These are phyloP conservation scores for Suillus placidus DNA, from an alignment of 768 basidiomycete species.

Conservation along the genomic window DNA sequence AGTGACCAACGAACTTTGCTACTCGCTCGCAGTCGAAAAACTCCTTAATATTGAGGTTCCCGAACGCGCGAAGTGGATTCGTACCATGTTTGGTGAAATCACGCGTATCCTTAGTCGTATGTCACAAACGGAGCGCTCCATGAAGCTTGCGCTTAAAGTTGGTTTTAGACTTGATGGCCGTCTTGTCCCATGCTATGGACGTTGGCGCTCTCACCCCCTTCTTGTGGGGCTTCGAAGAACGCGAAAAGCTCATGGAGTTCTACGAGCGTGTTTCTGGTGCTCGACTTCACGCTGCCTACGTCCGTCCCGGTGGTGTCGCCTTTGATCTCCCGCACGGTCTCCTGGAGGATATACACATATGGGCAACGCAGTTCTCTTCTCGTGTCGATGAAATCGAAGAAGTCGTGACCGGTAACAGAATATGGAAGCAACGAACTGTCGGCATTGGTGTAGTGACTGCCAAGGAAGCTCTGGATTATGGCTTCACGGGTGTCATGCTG, in stretches of 20 bases:
- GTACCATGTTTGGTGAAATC: constrained; percentile 95
- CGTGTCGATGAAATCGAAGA: constrained; percentile 98
- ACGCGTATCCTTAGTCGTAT: constrained; percentile 92
- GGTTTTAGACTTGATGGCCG: constrained; percentile 85
- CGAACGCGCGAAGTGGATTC: constrained; percentile 97
- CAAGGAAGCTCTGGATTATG: constrained; percentile 88
- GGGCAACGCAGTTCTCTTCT: constrained; percentile 92
- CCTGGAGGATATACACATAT: constrained; percentile 97
- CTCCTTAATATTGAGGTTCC: constrained; percentile 96
- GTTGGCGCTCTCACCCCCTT: constrained; percentile 98
- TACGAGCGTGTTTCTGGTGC: constrained; percentile 99
- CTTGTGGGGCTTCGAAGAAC: constrained; percentile 99
- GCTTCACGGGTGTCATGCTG: constrained; percentile 97
- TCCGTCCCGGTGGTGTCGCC: constrained; percentile 96
- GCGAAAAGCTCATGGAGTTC: constrained; percentile 99
- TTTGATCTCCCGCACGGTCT: constrained; percentile 98
- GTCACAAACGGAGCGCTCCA: constrained; percentile 27
- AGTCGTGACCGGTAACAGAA: constrained; percentile 95
- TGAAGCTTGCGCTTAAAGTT: neutral
- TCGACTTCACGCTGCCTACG: constrained; percentile 96
- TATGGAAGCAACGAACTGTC: constrained; percentile 95
- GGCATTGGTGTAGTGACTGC: constrained; percentile 91
- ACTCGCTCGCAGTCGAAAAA: constrained; percentile 97
- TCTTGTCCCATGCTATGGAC: constrained; percentile 95
- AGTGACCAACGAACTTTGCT: constrained; percentile 99